Base-by-base conservation (phyloP, 441 rosid species). In the Populus tomentosa region DNA sequence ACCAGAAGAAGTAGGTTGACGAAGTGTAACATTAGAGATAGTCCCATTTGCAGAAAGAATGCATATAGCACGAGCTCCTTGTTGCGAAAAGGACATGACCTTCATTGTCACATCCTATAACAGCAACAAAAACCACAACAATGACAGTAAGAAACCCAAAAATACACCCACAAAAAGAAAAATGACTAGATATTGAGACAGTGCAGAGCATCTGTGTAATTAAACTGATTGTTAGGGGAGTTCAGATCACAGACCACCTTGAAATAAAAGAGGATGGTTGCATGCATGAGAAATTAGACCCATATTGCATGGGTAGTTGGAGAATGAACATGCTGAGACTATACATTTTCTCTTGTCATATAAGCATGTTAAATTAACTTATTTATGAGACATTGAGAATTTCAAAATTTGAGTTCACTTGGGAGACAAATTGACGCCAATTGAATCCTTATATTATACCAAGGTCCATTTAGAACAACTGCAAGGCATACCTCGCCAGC, bases 101-200 rank as follows among this genome's bases (percentile, higher is more conserved):
- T 94, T 96, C 99, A 91, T 96, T 0, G 88, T 89, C 69, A 94
- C 92, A 86, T 96, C 99, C 99, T 96, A 82, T 53, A 74, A 63
- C 56, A 46, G 18, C 28, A 74, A 69, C 13, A 79, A 73, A 3
- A 28, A 28, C 30, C 30, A 5, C 42, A 80, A 69, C 69, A 71
- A 61, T 69, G 35, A 62, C 42, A 77, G 33, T 71, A 23, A 24
- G 30, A 46, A 10, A 62, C 24, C 18, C 32, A 1, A 6, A 68
- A 67, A 38, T n/a, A 18, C 26, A 28, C 30, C 30, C 30, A 28
- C 7, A 46, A 18, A 32, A 75, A 73, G 32, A 67, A 38, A 30
- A 75, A 68, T 69, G 71, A 80, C 59, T n/a, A 71, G 40, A 21
- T 18, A 20, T 33, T 30, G 16, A 32, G 30, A 28, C 30, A 28